Base-by-base conservation (phyloP, 345 rosid species). In the Boechera divaricarpa region DNA sequence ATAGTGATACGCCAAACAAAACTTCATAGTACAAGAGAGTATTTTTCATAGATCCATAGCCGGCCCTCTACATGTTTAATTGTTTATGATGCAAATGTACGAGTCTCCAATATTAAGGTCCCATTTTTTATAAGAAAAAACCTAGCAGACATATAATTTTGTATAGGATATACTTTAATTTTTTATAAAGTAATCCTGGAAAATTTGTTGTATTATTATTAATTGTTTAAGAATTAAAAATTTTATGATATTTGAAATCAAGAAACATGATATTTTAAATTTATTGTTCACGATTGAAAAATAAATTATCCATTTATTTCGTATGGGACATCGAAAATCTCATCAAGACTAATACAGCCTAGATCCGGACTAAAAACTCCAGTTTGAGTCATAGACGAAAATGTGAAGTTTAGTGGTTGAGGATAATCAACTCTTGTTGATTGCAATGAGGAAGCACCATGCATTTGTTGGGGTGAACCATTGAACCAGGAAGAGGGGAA, bases 311-410 rank as follows among this genome's bases (percentile, higher is more conserved):
- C 7, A 26, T 63, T n/a, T 63, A 36, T 26, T 26, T 26, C 36
- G 47, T 13, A 42, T 2, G 36, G 12, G 12, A 13, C 11, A 10
- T 42, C 24, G 0, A 63, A 63, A 42, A 26, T 45, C 8, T 64
- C 68, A 16, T 63, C 69, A 18, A 18, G n/a, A 15, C 39, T 49
- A 44, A 44, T 13, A 44, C 21, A 0, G 26, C 44, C 68, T 13
- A 51, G 90, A 56, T 93, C 88, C 77, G 87, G 85, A 67, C 90
- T 87, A 72, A 85, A 79, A 75, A 80, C 81, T 81, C 85, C 90
- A 6, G 83, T 57, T 72, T 88, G 97, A 28, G 73, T 59, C 82
- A 83, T 59, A 5, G 91, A 86, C 16, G 96, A 84, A 77, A 88
- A 93, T n/a, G 85, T 58, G 47, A 87, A 87, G 69, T 83, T 84